Evolutionary conservation across 2,329 filamentous ascomycete genomes (phyloP).

Genomic region (Acephala macrosclerotiorum): DNA sequence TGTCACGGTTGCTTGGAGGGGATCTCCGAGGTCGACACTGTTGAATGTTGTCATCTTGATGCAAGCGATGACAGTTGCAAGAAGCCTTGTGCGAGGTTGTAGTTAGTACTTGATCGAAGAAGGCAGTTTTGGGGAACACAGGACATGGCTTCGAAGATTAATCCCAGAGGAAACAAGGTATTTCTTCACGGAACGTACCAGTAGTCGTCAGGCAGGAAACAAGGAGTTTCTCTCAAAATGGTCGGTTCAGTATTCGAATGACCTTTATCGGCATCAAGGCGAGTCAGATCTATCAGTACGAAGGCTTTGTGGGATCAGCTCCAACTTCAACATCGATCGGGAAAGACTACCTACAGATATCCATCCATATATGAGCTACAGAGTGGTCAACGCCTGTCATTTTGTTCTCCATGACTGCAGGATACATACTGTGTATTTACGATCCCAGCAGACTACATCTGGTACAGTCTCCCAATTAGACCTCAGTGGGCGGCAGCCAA

Average conservation of each 20-base stretch:
- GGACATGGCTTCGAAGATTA: too few species aligned
- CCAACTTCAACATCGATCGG: too few species aligned
- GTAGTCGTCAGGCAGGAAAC: slow-evolving; percentile 22
- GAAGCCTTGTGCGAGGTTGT: neutral
- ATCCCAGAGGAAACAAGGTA: too few species aligned
- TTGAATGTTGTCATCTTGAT: slow-evolving; percentile 28
- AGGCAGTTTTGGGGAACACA: too few species aligned
- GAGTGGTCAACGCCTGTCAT: too few species aligned
- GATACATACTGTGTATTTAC: slow-evolving; percentile 8
- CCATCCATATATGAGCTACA: slow-evolving; percentile 18
- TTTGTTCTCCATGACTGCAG: too few species aligned
- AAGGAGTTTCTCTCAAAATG: slow-evolving; percentile 24
- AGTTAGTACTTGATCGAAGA: too few species aligned
- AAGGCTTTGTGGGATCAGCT: slow-evolving; percentile 13
- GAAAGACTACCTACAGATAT: slow-evolving; percentile 17
- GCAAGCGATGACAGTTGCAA: slow-evolving; percentile 21
- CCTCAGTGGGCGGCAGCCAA: slow-evolving; percentile 21
- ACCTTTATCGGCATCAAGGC: slow-evolving; percentile 25
- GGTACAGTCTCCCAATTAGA: slow-evolving; percentile 21
- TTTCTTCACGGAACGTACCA: neutral
- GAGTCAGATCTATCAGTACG: slow-evolving; percentile 21
- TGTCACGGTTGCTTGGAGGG: slow-evolving; percentile 14
- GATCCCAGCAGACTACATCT: slow-evolving; percentile 18
- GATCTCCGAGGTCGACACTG: slow-evolving; percentile 18
- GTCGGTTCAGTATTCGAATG: slow-evolving; percentile 23